Evolutionary conservation across 371 early-diverging fungal species (phyloP).

Genomic region (Conidiobolus incongruus): DNA sequence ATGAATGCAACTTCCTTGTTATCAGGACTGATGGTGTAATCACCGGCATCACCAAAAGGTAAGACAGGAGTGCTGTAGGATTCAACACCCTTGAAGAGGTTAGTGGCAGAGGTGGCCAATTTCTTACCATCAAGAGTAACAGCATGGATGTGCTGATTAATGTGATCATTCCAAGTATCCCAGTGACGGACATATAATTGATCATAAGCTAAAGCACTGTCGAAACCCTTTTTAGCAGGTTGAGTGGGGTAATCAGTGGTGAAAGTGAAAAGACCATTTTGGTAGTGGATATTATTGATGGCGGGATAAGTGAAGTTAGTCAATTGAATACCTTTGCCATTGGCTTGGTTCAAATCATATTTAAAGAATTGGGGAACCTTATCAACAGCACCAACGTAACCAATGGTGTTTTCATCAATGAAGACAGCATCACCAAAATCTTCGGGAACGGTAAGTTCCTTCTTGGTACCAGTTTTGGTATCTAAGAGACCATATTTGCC

Average conservation of each 20-base stretch:
- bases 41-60: constrained; percentile 29
- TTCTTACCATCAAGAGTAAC: constrained; percentile 6
- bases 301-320: constrained; percentile 21
- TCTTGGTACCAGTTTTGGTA: constrained; percentile 8
- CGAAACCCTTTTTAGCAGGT: constrained; percentile 5
- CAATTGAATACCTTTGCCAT: constrained; percentile 13
- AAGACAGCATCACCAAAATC: constrained; percentile 21
- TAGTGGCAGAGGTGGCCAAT: constrained; percentile 15
- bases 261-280: constrained; percentile 24
- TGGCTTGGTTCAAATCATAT: constrained; percentile 14
- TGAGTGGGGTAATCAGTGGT: constrained; percentile 15
- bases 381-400: constrained; percentile 21
- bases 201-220: constrained; percentile 26
- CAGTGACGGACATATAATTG: constrained; percentile 44
- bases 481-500: constrained; percentile 19
- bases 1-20: constrained; percentile 34
- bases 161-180: constrained; percentile 27
- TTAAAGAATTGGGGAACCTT: constrained; percentile 17
- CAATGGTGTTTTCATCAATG: constrained; percentile 21
- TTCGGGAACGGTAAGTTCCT: constrained; percentile 13
- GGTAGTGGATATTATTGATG: constrained; percentile 11
- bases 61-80: constrained; percentile 19
- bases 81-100: constrained; percentile 21
- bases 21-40: constrained; percentile 33
- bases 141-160: constrained; percentile 15